Percentiles rank a stretch among this genome's conserved stretches.
phyloP scores from a whole-genome alignment of 2,329 filamentous ascomycete genomes.

The Trichoderma harzianum region DNA sequence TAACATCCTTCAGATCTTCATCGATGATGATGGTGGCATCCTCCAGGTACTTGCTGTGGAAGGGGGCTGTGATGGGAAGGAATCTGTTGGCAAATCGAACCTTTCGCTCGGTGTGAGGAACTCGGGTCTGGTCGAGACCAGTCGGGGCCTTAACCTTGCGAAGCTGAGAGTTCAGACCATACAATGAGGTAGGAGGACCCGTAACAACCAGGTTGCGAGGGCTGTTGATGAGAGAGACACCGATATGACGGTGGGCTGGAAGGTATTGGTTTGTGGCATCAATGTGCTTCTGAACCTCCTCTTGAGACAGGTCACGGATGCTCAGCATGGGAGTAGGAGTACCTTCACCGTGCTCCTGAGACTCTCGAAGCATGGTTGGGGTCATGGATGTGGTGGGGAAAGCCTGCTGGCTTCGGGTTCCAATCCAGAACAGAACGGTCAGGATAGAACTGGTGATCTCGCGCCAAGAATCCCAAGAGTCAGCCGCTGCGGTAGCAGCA shows the following conservation, averaged over 20 bases:
- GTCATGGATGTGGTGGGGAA: conserved; percentile 94
- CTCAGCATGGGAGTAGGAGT: conserved; percentile 95
- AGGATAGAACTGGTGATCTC: conserved; percentile 75
- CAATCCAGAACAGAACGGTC: conserved; percentile 97
- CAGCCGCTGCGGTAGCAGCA: conserved; percentile 83
- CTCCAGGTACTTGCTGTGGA: conserved; percentile 91
- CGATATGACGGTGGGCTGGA: conserved; percentile 86
- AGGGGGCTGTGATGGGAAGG: conserved; percentile 93
- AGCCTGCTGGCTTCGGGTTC: conserved; percentile 92
- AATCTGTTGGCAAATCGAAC: conserved; percentile 96
- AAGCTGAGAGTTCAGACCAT: conserved; percentile 90
- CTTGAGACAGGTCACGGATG: conserved; percentile 84
- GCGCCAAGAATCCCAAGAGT: conserved; percentile 89
- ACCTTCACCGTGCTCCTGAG: conserved; percentile 91
- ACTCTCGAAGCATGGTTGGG: conserved; percentile 87
- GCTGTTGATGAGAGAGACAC: conserved; percentile 94
- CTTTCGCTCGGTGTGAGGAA: conserved; percentile 94
- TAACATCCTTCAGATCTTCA: conserved; percentile 79
- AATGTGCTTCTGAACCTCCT: conserved; percentile 92
- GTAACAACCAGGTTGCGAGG: conserved; percentile 96
- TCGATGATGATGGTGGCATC: conserved; percentile 80
- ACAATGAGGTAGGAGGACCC: conserved; percentile 90
- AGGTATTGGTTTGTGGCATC: conserved; percentile 96
- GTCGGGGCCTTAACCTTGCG: conserved; percentile 97
- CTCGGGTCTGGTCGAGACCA: conserved; percentile 91